Percentiles rank a stretch among this genome's conserved stretches.
Evolutionary conservation across 2,329 filamentous ascomycete genomes (phyloP).

Genomic region (Talaromyces funiculosus): DNA sequence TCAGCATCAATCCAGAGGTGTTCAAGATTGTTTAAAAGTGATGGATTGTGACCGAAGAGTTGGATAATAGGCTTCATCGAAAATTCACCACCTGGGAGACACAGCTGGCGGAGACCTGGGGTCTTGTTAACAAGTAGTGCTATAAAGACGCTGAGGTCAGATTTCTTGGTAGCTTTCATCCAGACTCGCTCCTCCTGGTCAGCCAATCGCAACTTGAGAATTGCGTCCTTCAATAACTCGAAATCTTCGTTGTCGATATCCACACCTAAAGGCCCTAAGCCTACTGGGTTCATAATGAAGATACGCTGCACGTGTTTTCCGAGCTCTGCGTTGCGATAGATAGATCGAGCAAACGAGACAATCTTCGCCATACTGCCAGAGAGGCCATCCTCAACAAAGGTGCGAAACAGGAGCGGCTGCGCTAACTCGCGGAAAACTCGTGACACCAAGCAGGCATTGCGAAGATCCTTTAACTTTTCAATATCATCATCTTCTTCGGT

Average conservation of each 20-base stretch:
- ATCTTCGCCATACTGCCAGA: not conserved
- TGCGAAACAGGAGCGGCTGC: conserved; percentile 21
- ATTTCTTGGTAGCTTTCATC: conserved; percentile 10
- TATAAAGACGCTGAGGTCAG: conserved; percentile 15
- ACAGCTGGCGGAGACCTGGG: conserved; percentile 18
- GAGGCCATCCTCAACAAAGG: conserved; percentile 15
- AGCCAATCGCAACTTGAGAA: conserved; percentile 5
- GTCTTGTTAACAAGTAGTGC: conserved; percentile 18
- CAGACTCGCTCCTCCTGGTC: conserved; percentile 17
- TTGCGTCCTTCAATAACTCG: not conserved
- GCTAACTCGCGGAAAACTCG: conserved; percentile 18
- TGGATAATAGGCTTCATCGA: not conserved
- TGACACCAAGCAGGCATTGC: conserved; percentile 20
- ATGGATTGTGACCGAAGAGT: not conserved
- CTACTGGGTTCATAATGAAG: not conserved
- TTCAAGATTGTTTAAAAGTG: not conserved
- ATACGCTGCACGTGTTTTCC: conserved; percentile 17
- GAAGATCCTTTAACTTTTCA: conserved; percentile 9
- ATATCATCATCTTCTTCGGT: not conserved
- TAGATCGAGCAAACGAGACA: conserved; percentile 14
- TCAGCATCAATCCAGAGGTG: not conserved
- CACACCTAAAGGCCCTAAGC: no score
- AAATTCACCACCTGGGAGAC: conserved; percentile 14
- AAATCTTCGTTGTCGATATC: not conserved
- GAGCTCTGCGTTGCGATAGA: conserved; percentile 18